phyloP scores from a whole-genome alignment of 2,329 filamentous ascomycete genomes.

The Claviceps sp. region DNA sequence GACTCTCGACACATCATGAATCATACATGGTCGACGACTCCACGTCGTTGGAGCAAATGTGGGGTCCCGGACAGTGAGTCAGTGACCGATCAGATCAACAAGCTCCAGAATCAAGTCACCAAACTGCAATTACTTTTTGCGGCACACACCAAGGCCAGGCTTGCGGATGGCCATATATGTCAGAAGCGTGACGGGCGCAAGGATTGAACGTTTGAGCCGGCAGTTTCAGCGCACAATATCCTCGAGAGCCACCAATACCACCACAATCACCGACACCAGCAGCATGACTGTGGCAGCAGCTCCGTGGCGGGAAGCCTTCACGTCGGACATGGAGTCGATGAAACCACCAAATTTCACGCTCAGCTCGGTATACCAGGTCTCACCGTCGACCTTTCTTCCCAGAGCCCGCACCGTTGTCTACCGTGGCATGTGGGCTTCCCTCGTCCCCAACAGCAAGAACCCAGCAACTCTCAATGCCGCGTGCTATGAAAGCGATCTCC shows the following conservation, averaged over 20 bases:
- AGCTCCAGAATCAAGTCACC: no score
- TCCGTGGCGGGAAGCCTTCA: constrained; percentile 40
- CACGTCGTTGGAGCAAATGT: not conserved
- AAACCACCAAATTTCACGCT: constrained; percentile 35
- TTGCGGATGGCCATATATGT: not conserved
- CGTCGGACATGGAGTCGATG: constrained; percentile 36
- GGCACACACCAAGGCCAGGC: not conserved
- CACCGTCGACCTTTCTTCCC: constrained; percentile 23
- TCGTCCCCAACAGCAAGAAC: constrained; percentile 62
- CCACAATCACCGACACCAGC: not conserved
- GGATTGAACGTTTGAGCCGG: constrained; percentile 3
- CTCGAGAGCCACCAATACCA: constrained; percentile 2
- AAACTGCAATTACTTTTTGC: not conserved
- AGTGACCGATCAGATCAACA: no score
- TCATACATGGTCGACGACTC: not conserved
- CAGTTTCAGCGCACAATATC: constrained; percentile 18
- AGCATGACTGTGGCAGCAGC: constrained; percentile 19
- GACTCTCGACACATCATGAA: not conserved
- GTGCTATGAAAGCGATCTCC: constrained; percentile 60
- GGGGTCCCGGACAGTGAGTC: not conserved
- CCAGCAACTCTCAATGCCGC: constrained; percentile 56
- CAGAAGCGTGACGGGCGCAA: not conserved
- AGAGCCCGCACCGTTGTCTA: constrained; percentile 70
- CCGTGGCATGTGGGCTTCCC: constrained; percentile 67
- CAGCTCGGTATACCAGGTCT: constrained; percentile 31